Evolutionary conservation across 2,329 filamentous ascomycete genomes (phyloP), one percentile per base, ranked within the genome.

Genomic region (Nectriaceae sp.): DNA sequence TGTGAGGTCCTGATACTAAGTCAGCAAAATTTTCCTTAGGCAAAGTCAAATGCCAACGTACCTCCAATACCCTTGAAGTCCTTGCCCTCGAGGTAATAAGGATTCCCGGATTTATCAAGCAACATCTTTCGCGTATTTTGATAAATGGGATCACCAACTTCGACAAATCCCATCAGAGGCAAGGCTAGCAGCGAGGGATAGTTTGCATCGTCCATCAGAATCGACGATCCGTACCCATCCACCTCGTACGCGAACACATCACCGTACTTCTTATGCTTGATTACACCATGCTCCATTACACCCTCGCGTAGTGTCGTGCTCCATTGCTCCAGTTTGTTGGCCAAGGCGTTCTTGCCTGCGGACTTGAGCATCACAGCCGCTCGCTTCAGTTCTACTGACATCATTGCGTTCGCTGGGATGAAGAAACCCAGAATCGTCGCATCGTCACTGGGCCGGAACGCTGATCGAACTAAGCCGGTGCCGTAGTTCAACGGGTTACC

Each of bases 371-470:
- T 76, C 5, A 77, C 75, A 0, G 90, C 84, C 0, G 89, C 85
- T 36, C 89, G 85, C 54, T 85, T 82, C 21, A 99, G 76, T 69
- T 99, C 91, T 1, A 93, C 89, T 3, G 90, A 86, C 79, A 99
- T 96, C 86, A 96, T 93, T 20, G 94, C 94, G 65, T 99, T 99
- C 31, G 90, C 87, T 0, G 94, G 94, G 57, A 99, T 96, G 66
- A 96, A 90, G 75, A 90, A 99, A 38, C 92, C 92, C 3, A 99
- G 77, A 31, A 94, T 97, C 0, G 91, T 95, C 3, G 94, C 90
- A 67, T 99, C 94, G 62, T 99, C 94, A 55, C 90, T 96, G 4
- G 94, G 94, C 1, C 94, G 83, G 73, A 99, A 99, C 1, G 94
- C 93, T 35, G 90, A 96, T 49, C 94, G 84, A 40, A 97, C 80